A percentile compares a stretch with the other conserved stretches of the same genome.
These are phyloP conservation scores for Sphenostylis stenocarpa DNA, from an alignment of 306 rosid species.

Conservation along the genomic window DNA sequence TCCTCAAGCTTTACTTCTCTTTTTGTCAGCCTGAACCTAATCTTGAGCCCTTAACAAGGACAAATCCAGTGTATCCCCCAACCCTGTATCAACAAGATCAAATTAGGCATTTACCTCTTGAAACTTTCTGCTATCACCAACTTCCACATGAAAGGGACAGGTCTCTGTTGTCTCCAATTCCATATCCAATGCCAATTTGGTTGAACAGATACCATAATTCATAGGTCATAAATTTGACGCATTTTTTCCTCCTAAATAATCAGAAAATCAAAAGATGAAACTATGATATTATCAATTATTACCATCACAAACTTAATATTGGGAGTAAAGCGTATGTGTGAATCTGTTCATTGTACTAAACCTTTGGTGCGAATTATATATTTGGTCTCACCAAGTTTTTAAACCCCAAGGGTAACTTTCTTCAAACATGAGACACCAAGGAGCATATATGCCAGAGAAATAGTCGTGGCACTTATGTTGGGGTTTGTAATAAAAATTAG, in stretches of 20 bases:
- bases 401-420: conserved; percentile 33
- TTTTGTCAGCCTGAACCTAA: no score
- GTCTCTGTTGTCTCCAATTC: neutral
- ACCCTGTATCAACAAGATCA: neutral
- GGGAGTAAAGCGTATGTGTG: neutral
- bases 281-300: neutral
- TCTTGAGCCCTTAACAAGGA: no score
- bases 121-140: neutral
- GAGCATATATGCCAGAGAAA: conserved; percentile 58
- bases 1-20: neutral
- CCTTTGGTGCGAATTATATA: neutral
- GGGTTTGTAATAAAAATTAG: conserved; percentile 38
- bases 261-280: neutral
- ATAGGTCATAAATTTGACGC: neutral
- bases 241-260: neutral
- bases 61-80: neutral
- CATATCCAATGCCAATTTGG: neutral
- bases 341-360: neutral
- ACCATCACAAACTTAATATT: neutral
- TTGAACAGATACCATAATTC: neutral
- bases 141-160: neutral
- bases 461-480: conserved; percentile 26
- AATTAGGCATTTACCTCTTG: neutral
- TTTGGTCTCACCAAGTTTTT: neutral
- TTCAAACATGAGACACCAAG: conserved; percentile 63